These are phyloP conservation scores for Mycosarcoma mackinlayi DNA, from an alignment of 1,284 basidiomycete species.

Conservation along the genomic window DNA sequence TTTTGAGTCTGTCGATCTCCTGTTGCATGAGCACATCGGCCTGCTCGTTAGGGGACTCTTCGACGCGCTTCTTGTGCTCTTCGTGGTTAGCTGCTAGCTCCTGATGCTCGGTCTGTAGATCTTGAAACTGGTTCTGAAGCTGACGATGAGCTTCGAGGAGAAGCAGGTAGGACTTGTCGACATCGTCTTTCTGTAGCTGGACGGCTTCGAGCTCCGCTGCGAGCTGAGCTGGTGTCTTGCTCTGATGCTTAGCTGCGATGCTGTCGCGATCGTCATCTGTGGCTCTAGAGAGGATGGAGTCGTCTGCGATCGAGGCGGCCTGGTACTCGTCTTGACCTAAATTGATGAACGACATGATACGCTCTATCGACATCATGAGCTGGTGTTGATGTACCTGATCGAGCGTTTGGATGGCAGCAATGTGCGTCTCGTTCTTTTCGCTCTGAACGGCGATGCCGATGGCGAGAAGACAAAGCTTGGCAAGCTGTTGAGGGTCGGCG, in stretches of 20 bases:
- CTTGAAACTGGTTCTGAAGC: constrained; percentile 75
- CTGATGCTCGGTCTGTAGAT: constrained; percentile 46
- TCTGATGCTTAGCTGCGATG: constrained; percentile 15
- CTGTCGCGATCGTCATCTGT: background rate
- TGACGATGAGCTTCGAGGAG: constrained; percentile 81
- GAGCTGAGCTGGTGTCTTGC: constrained; percentile 67
- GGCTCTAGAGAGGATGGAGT: constrained; percentile 22
- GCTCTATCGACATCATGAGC: constrained; percentile 77
- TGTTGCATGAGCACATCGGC: constrained; percentile 54
- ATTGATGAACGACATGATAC: constrained; percentile 42
- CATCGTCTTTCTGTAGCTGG: constrained; percentile 69
- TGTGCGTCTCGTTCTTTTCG: constrained; percentile 78
- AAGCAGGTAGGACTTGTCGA: constrained; percentile 80
- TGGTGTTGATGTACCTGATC: constrained; percentile 81
- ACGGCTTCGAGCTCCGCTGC: constrained; percentile 77
- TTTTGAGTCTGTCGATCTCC: constrained; percentile 58
- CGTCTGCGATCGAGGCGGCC: constrained; percentile 15
- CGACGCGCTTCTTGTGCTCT: constrained; percentile 44
- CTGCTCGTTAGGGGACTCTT: constrained; percentile 45
- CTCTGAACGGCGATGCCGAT: constrained; percentile 91
- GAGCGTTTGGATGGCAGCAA: constrained; percentile 83
- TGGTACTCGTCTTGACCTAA: constrained; percentile 36
- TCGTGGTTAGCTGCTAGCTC: constrained; percentile 39
- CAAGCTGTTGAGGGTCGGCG: constrained; percentile 75
- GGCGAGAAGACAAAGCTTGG: constrained; percentile 82